Percentiles rank a stretch among this genome's conserved stretches.
Evolutionary conservation across 345 rosid species (phyloP).

Genomic region (Toxicodendron radicans): DNA sequence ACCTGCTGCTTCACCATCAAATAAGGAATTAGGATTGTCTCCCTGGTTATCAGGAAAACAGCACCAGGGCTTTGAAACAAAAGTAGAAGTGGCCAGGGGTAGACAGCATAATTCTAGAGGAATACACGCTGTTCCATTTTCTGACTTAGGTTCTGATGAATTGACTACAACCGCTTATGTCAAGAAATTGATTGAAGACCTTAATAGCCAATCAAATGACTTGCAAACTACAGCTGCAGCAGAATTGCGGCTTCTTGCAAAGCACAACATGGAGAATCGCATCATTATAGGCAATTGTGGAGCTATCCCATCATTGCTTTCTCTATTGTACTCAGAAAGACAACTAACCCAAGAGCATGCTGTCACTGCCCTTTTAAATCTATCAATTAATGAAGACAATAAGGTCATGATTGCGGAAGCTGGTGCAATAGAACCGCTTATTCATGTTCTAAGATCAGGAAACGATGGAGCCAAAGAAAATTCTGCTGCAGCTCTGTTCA

Average conservation of each 20-base stretch:
- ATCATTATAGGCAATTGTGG: conserved; percentile 59
- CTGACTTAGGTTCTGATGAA: conserved; percentile 45
- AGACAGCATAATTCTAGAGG: conserved; percentile 26
- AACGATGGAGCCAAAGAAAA: conserved; percentile 85
- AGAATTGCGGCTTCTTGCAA: conserved; percentile 80
- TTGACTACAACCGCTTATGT: conserved; percentile 47
- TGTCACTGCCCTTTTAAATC: conserved; percentile 82
- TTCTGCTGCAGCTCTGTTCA: conserved; percentile 83
- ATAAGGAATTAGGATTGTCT: conserved; percentile 46
- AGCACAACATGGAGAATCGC: conserved; percentile 69
- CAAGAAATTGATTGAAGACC: conserved; percentile 60
- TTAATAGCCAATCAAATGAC: conserved; percentile 52
- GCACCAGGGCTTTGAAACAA: conserved; percentile 30
- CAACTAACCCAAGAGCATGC: conserved; percentile 83
- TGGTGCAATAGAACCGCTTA: conserved; percentile 74
- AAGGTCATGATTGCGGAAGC: conserved; percentile 71
- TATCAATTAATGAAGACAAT: conserved; percentile 78
- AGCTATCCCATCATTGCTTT: conserved; percentile 65
- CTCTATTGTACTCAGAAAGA: conserved; percentile 65
- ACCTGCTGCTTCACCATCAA: conserved; percentile 29
- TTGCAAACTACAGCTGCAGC: conserved; percentile 69
- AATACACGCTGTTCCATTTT: conserved; percentile 30
- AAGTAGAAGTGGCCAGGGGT: conserved; percentile 35
- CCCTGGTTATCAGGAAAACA: conserved; percentile 38
- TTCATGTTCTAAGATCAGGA: conserved; percentile 75